These are phyloP conservation scores for Alternaria gansuensis DNA, from an alignment of 2,329 filamentous ascomycete species.

Conservation along the genomic window DNA sequence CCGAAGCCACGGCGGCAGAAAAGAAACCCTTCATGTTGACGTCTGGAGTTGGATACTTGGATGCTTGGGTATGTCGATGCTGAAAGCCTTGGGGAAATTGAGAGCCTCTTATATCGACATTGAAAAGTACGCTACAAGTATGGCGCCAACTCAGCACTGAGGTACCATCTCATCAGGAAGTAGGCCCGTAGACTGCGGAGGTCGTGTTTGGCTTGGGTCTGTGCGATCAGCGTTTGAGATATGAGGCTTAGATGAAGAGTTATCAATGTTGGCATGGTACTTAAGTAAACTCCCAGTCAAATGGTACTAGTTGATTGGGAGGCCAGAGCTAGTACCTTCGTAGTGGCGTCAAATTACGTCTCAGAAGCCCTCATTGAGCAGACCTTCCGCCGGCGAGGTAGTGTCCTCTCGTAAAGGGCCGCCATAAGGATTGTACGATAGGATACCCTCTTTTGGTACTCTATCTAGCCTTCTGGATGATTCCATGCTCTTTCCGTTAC, in stretches of 20 bases:
- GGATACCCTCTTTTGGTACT: not conserved
- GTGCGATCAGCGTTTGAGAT: slow-evolving; percentile 39
- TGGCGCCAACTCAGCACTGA: slow-evolving; percentile 18
- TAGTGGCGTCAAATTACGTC: slow-evolving; percentile 28
- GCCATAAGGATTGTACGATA: not conserved
- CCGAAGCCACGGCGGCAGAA: slow-evolving; percentile 47
- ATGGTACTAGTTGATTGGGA: slow-evolving; percentile 31
- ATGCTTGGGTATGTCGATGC: slow-evolving; percentile 34
- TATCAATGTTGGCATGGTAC: slow-evolving; percentile 35
- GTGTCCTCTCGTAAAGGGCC: not conserved
- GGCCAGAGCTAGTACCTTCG: slow-evolving; percentile 19
- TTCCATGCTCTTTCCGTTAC: not conserved
- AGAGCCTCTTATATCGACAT: slow-evolving; percentile 45
- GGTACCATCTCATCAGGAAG: slow-evolving; percentile 43
- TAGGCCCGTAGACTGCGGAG: slow-evolving; percentile 48
- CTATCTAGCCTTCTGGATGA: not conserved
- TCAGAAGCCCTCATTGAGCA: not conserved
- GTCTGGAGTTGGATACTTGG: slow-evolving; percentile 29
- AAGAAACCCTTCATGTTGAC: slow-evolving; percentile 50
- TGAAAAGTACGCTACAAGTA: slow-evolving; percentile 14
- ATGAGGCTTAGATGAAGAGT: slow-evolving; percentile 47
- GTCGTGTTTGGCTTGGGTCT: slow-evolving; percentile 40
- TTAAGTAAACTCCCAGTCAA: slow-evolving; percentile 38
- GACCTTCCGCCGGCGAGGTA: not conserved
- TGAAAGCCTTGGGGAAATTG: slow-evolving; percentile 19